Percentiles rank a stretch among this genome's conserved stretches.
phyloP scores from a whole-genome alignment of 2,329 filamentous ascomycete genomes.

The Neonectria ditissima region DNA sequence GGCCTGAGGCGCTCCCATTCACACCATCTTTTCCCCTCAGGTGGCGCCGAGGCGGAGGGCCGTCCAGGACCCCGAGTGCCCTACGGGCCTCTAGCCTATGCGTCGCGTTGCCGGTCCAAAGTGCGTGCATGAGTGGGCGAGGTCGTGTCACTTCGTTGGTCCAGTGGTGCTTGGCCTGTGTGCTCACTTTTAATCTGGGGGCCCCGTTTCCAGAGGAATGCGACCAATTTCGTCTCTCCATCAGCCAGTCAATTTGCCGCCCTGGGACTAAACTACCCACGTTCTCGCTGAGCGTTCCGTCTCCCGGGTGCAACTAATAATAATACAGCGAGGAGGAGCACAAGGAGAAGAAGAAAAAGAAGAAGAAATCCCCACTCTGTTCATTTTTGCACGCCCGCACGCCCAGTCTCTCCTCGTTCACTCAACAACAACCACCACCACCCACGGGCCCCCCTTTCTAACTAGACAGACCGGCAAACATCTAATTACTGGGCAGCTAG shows the following conservation, averaged over 20 bases:
- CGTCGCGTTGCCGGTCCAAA: conserved; percentile 35
- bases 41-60: neutral
- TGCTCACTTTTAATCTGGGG: conserved; percentile 24
- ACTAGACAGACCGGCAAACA: conserved; percentile 18
- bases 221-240: conserved; percentile 37
- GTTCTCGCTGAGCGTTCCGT: neutral
- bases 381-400: conserved; percentile 21
- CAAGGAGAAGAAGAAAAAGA: conserved; percentile 4
- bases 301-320: neutral
- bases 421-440: conserved; percentile 30
- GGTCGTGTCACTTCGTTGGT: conserved; percentile 21
- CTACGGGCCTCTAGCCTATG: conserved; percentile 8
- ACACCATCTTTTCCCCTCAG: neutral
- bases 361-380: conserved; percentile 24
- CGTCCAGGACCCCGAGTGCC: conserved; percentile 4
- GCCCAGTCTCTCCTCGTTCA: conserved; percentile 11
- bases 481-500: neutral
- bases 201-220: conserved; percentile 45
- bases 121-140: conserved; percentile 45
- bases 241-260: conserved; percentile 30
- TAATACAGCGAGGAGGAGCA: neutral
- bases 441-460: conserved; percentile 9
- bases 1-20: too few relatives aligned
- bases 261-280: conserved; percentile 4
- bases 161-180: conserved; percentile 9